These are phyloP conservation scores for Ceratopteris richardii DNA, from an alignment of 75 land plant genomes.

Conservation along the genomic window DNA sequence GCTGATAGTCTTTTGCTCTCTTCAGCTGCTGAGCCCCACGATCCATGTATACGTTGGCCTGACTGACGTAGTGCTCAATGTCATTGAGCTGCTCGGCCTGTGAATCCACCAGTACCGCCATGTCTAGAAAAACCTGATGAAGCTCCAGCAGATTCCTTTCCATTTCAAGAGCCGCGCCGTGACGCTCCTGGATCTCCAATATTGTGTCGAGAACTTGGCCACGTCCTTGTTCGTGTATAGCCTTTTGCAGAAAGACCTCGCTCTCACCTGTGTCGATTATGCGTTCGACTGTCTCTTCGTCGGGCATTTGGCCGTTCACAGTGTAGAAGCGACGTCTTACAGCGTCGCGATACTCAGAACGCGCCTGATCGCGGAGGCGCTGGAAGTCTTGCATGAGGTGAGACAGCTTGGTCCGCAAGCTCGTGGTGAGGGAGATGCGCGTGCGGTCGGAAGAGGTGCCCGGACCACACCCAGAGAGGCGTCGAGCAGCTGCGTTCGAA, in stretches of 20 bases:
- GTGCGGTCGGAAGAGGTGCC: conserved; percentile 41
- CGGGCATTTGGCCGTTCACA: conserved; percentile 41
- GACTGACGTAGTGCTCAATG: conserved; percentile 37
- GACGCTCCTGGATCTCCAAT: conserved; percentile 36
- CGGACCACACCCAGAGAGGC: conserved; percentile 28
- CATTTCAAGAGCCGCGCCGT: conserved; percentile 30
- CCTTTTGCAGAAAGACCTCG: conserved; percentile 29
- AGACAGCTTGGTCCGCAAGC: conserved; percentile 46
- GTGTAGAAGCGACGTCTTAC: conserved; percentile 37
- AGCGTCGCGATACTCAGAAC: conserved; percentile 58
- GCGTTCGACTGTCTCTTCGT: conserved; percentile 40
- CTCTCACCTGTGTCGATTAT: conserved; percentile 48
- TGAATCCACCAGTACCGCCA: conserved; percentile 50
- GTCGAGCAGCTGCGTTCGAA: conserved; percentile 32
- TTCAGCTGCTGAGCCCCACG: conserved; percentile 28
- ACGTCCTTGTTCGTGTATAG: conserved; percentile 27
- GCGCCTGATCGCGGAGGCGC: conserved; percentile 35
- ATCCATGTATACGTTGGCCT: conserved; percentile 36
- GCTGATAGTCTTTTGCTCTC: conserved; percentile 27
- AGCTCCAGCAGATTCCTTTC: conserved; percentile 40
- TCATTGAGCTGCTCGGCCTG: conserved; percentile 46
- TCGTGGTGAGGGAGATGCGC: conserved; percentile 27
- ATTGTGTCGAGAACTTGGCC: conserved; percentile 15
- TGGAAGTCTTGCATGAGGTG: conserved; percentile 66
- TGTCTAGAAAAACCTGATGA: conserved; percentile 53